Base-by-base conservation (phyloP, 768 basidiomycete species). In the Russula foetens region DNA sequence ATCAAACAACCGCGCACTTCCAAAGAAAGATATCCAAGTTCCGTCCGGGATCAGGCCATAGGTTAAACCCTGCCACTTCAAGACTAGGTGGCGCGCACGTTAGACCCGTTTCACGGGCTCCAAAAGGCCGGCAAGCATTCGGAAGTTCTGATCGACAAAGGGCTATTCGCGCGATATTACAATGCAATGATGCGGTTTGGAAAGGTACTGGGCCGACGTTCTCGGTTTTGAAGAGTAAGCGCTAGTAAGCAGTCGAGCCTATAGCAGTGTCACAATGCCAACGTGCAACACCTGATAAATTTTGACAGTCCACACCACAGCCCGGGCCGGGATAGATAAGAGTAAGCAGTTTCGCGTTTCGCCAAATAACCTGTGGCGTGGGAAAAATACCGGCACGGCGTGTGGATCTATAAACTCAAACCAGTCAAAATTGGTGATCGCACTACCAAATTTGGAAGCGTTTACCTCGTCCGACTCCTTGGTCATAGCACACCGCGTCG, bases 141-240 rank as follows among this genome's bases (percentile, higher is more conserved):
- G n/a, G 14, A 0, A 14, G 4, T n/a, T n/a, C n/a, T n/a, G n/a
- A n/a, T n/a, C n/a, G n/a, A n/a, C n/a, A n/a, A n/a, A n/a, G n/a
- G n/a, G n/a, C n/a, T n/a, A n/a, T n/a, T n/a, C n/a, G n/a, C n/a
- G n/a, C n/a, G n/a, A n/a, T 12, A 33, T 26, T 17, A 23, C 19
- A 55, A 38, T 3, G 12, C 38, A 33, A 19, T 41, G 29, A n/a
- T 21, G 3, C 6, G n/a, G 35, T 35, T 45, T n/a, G n/a, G 6
- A 51, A 21, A 8, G 4, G 17, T 11, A 12, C 17, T 17, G 49
- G n/a, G 33, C 54, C 60, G 60, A n/a, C 28, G 43, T 2, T 29
- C 9, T 24, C 60, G 53, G 54, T 45, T 38, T 19, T 19, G 43
- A 17, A 28, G 31, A 38, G 48, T 61, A 56, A 56, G 54, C 54